Percentiles rank a stretch among this genome's conserved stretches.
Evolutionary conservation across 805 yeast genomes (phyloP).

Genomic region (Diddensiella transvaalensis): DNA sequence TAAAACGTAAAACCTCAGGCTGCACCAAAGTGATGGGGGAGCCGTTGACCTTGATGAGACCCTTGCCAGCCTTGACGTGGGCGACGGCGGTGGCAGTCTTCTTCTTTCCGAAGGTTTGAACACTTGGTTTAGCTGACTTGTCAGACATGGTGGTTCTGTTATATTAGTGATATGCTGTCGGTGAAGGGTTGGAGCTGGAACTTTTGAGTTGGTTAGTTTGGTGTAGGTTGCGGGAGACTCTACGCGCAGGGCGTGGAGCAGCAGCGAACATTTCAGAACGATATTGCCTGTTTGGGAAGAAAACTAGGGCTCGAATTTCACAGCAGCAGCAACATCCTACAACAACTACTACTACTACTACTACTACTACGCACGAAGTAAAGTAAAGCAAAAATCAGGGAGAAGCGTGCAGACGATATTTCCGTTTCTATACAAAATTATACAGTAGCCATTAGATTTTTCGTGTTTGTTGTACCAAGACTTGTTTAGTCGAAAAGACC

Average conservation of each 20-base stretch:
- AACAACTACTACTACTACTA: no score
- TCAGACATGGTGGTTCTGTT: slow-evolving; percentile 10
- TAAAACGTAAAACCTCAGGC: slow-evolving; percentile 99
- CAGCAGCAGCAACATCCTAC: background rate
- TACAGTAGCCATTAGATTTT: background rate
- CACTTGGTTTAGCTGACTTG: slow-evolving; percentile 18
- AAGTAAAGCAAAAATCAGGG: no score
- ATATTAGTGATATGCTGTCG: background rate
- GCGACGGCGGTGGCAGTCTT: slow-evolving; percentile 99
- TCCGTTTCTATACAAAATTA: slow-evolving; percentile 1
- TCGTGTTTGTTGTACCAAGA: background rate
- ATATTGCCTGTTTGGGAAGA: background rate
- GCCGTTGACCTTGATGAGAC: slow-evolving; percentile 99
- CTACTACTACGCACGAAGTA: no score
- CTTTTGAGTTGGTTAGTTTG: background rate
- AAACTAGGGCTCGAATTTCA: background rate
- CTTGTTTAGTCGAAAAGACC: slow-evolving; percentile 79
- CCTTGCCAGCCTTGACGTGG: slow-evolving; percentile 98
- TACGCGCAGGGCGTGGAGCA: no score
- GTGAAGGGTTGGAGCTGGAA: background rate
- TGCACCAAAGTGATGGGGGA: slow-evolving; percentile 98
- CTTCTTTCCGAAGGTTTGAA: slow-evolving; percentile 98
- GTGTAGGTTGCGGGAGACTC: background rate
- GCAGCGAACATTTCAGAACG: background rate
- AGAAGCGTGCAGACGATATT: no score